Percentiles rank a stretch among this genome's conserved stretches.
Conservation (phyloP, 345 rosid species). For the Eucalyptus victrix region DNA sequence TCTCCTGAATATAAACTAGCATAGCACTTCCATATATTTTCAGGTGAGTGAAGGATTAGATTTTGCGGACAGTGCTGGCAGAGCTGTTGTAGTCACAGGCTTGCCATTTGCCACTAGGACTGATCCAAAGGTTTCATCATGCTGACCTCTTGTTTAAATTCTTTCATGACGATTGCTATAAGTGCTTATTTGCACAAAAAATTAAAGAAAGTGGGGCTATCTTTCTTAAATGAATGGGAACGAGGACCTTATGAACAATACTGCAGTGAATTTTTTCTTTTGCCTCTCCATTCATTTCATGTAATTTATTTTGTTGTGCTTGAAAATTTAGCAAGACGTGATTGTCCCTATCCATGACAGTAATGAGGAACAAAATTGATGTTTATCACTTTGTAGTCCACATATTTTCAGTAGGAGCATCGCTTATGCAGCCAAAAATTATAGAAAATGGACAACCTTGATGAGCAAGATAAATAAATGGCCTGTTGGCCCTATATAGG, state of each 20-base stretch:
- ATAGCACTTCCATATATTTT: not conserved
- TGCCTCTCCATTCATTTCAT: not conserved
- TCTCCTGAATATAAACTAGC: not conserved
- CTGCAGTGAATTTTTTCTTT: not conserved
- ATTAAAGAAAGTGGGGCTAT: not conserved
- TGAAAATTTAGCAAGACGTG: not conserved
- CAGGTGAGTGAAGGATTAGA: constrained; percentile 99
- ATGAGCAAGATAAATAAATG: not conserved
- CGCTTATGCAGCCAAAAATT: not conserved
- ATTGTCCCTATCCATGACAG: not conserved
- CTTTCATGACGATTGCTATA: not conserved
- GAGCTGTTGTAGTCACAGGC: constrained; percentile 92
- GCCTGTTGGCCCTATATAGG: not conserved
- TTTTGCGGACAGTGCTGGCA: constrained; percentile 95
- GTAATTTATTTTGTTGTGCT: not conserved
- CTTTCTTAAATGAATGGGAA: not conserved
- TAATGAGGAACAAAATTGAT: not conserved
- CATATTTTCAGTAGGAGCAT: not conserved
- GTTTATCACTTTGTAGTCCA: not conserved
- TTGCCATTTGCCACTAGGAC: constrained; percentile 71
- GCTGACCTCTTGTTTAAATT: not conserved
- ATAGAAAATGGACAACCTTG: not conserved
- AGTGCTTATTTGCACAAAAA: not conserved
- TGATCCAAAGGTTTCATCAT: constrained; percentile 76
- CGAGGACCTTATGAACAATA: not conserved